Evolutionary conservation across 306 rosid genomes (phyloP).

Genomic region (Lathyrus aphaca): DNA sequence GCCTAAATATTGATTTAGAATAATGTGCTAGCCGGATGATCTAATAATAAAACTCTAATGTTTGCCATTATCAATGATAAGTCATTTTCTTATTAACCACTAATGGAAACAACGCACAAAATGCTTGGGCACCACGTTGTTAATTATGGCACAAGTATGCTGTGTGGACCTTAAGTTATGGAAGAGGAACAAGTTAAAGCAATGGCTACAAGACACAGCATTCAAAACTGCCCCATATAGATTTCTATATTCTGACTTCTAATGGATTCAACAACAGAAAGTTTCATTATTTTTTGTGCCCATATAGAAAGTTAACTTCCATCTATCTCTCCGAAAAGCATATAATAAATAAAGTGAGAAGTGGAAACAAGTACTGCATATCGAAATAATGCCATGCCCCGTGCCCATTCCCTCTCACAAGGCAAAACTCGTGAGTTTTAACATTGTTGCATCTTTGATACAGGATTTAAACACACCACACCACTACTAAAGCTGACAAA

Average conservation of each 20-base stretch:
- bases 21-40: conserved; percentile 27
- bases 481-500: neutral
- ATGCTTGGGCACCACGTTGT: conserved; percentile 38
- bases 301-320: conserved; percentile 3
- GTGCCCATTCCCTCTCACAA: neutral
- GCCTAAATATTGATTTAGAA: conserved; percentile 38
- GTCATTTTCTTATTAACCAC: conserved; percentile 44
- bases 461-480: neutral
- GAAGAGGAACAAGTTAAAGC: conserved; percentile 18
- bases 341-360: neutral
- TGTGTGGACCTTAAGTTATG: conserved; percentile 36
- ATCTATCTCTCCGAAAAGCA: neutral
- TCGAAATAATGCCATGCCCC: neutral
- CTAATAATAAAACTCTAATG: conserved; percentile 38
- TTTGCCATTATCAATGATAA: conserved; percentile 37
- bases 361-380: neutral
- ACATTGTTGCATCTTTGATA: neutral
- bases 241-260: neutral
- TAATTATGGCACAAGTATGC: conserved; percentile 14
- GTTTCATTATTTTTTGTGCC: neutral
- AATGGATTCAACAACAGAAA: neutral
- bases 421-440: neutral
- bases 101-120: conserved; percentile 40
- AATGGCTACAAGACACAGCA: conserved; percentile 26
- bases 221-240: conserved; percentile 8